phyloP scores from a whole-genome alignment of 2,329 filamentous ascomycete genomes.

The Pestalotiopsis fici region DNA sequence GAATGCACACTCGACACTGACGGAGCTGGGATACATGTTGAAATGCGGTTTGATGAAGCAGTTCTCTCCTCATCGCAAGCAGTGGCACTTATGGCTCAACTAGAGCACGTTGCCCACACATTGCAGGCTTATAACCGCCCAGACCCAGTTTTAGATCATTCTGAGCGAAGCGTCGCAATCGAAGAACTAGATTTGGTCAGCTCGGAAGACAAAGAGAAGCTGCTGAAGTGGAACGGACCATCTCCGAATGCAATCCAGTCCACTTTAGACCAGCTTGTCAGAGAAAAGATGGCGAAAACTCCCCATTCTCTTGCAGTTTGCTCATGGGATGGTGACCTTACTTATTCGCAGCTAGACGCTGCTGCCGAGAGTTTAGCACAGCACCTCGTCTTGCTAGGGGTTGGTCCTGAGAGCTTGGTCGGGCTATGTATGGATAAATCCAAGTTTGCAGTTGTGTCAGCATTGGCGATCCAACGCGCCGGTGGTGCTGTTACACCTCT shows the following conservation, averaged over 20 bases:
- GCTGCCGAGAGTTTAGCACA: conserved; percentile 21
- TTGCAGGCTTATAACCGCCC: neutral
- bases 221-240: neutral
- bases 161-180: neutral
- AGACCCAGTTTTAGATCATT: neutral
- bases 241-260: neutral
- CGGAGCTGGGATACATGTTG: neutral
- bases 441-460: conserved; percentile 11
- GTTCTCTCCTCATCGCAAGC: too few relatives aligned
- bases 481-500: conserved; percentile 1
- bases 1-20: conserved; percentile 1
- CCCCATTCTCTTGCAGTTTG: neutral
- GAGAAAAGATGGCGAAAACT: neutral
- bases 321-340: conserved; percentile 28
- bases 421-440: conserved; percentile 17
- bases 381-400: conserved; percentile 15
- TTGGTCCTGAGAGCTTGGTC: conserved; percentile 12
- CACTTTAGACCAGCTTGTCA: neutral
- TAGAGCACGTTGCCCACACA: neutral
- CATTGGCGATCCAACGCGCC: conserved; percentile 16
- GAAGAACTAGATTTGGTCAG: neutral
- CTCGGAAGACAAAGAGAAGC: neutral
- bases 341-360: conserved; percentile 27
- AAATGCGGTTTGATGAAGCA: neutral
- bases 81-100: neutral